phyloP scores from a whole-genome alignment of 139 green algal genomes.

The Coelastrella sp. region DNA sequence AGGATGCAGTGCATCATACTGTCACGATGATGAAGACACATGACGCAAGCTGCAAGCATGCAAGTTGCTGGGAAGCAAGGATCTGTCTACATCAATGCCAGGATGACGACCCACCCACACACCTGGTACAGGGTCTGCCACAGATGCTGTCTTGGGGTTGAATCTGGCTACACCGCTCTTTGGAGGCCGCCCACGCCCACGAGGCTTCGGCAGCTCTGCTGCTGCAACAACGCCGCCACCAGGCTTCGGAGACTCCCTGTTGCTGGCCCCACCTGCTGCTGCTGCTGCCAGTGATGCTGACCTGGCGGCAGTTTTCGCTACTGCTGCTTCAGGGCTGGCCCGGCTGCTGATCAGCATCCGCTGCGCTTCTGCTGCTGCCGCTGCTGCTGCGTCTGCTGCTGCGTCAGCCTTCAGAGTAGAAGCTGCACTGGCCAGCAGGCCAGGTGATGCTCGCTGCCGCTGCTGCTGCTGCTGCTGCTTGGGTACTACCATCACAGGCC shows the following conservation, averaged over 20 bases:
- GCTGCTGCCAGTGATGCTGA: background rate
- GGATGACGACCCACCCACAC: background rate
- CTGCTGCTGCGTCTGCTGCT: background rate
- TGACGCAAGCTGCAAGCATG: too few species aligned
- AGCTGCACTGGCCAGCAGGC: background rate
- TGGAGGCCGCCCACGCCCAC: background rate
- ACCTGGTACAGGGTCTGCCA: constrained; percentile 1
- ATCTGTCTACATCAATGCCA: too few species aligned
- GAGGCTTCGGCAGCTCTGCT: background rate
- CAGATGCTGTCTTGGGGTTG: background rate
- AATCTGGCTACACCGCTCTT: background rate
- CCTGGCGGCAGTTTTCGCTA: background rate
- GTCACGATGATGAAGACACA: too few species aligned
- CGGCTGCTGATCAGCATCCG: background rate
- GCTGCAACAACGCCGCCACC: background rate
- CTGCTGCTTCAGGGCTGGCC: background rate
- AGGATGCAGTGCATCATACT: too few species aligned
- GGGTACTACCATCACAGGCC: background rate
- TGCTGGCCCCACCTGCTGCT: background rate
- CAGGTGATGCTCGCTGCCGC: background rate
- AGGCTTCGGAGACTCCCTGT: background rate
- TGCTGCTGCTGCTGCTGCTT: background rate
- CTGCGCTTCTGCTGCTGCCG: background rate
- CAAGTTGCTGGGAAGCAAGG: too few species aligned
- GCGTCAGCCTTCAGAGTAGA: background rate